phyloP scores from a whole-genome alignment of 2,329 filamentous ascomycete genomes.

The Fusarium oxysporum region DNA sequence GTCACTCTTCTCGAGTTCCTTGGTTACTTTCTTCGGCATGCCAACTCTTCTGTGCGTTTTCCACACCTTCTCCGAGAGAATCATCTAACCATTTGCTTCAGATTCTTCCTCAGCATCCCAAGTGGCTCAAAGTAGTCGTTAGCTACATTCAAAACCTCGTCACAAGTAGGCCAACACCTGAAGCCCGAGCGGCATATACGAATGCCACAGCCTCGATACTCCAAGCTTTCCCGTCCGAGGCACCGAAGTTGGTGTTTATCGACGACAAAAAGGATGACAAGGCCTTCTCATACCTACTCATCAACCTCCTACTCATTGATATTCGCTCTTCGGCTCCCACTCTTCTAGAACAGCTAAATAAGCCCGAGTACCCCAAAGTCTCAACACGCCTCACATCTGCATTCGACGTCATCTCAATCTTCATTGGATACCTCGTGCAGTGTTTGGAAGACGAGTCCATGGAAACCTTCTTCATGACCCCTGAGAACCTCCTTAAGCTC shows the following conservation, averaged over 20 bases:
- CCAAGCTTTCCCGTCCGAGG: slow-evolving; percentile 62
- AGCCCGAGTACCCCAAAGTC: slow-evolving; percentile 61
- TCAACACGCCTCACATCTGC: slow-evolving; percentile 68
- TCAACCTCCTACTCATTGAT: slow-evolving; percentile 75
- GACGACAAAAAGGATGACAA: slow-evolving; percentile 58
- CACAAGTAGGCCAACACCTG: slow-evolving; percentile 64
- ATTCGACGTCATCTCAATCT: slow-evolving; percentile 72
- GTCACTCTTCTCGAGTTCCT: slow-evolving; percentile 70
- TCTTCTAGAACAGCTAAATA: slow-evolving; percentile 69
- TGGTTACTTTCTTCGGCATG: slow-evolving; percentile 62
- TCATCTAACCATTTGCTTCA: slow-evolving; percentile 44
- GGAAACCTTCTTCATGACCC: slow-evolving; percentile 60
- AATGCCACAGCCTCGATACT: slow-evolving; percentile 69
- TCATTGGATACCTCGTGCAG: slow-evolving; percentile 68
- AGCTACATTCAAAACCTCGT: slow-evolving; percentile 65
- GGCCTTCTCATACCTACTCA: slow-evolving; percentile 70
- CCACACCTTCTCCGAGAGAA: not conserved
- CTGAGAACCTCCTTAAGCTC: slow-evolving; percentile 71
- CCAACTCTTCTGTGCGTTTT: slow-evolving; percentile 59
- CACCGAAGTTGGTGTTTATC: slow-evolving; percentile 64
- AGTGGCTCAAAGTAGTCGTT: slow-evolving; percentile 64
- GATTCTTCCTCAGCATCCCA: slow-evolving; percentile 61
- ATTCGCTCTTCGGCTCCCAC: slow-evolving; percentile 71
- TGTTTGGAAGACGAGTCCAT: slow-evolving; percentile 62
- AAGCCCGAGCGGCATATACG: slow-evolving; percentile 69